phyloP scores from a whole-genome alignment of 805 yeast genomes.

The Starmera quercuum region DNA sequence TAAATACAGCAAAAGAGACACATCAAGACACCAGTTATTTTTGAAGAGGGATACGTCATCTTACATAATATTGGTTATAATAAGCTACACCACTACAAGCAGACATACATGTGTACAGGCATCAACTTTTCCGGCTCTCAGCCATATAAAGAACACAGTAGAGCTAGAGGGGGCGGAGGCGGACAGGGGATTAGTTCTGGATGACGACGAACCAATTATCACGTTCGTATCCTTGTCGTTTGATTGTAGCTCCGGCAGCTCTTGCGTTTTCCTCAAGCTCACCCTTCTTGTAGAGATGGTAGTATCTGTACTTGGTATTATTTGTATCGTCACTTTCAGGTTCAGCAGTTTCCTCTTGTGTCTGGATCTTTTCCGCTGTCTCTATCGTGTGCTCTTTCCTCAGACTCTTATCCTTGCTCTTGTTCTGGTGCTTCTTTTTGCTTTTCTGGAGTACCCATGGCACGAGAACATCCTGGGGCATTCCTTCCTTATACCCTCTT shows the following conservation, averaged over 20 bases:
- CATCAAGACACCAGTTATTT: too few relatives aligned
- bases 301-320: conserved; percentile 71
- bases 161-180: too few relatives aligned
- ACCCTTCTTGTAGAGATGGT: conserved; percentile 80
- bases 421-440: conserved; percentile 26
- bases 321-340: conserved; percentile 20
- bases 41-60: too few relatives aligned
- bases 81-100: too few relatives aligned
- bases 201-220: conserved; percentile 90
- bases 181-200: not conserved
- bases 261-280: conserved; percentile 69
- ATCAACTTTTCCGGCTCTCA: too few relatives aligned
- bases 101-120: too few relatives aligned
- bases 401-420: conserved; percentile 17
- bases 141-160: too few relatives aligned
- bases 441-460: conserved; percentile 83
- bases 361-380: conserved; percentile 14
- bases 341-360: conserved; percentile 12
- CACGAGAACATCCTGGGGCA: conserved; percentile 88
- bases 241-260: conserved; percentile 62
- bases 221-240: conserved; percentile 76
- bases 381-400: conserved; percentile 14
- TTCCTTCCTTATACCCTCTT: conserved; percentile 86
- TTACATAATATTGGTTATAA: too few relatives aligned
- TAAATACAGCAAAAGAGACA: too few relatives aligned